Base-by-base conservation (phyloP, 2,329 filamentous ascomycete genomes). In the Fusarium avenaceum region DNA sequence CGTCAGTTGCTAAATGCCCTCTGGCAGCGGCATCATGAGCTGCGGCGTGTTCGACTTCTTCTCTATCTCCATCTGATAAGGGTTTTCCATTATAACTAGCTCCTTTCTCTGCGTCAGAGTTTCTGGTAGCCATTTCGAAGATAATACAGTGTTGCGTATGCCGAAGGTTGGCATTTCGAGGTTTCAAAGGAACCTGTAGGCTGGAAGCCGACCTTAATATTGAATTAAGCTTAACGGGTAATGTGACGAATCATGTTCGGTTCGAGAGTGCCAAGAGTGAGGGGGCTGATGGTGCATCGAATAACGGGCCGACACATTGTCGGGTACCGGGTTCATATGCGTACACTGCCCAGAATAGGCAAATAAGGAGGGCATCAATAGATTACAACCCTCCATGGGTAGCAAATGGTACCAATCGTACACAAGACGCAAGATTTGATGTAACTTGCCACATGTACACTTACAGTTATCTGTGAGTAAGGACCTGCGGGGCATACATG, bases 181-280 rank as follows among this genome's bases (percentile, higher is more conserved):
- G 32, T n/a, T 13, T n/a, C 13, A 33, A 1, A 14, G 38, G 28
- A n/a, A 24, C 0, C n/a, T 15, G 38, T 14, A 13, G 9, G 24
- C 40, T 11, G 13, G 13, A 17, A 4, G 20, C 20, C 20, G 0
- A 32, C 30, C 49, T 57, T 63, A 49, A 63, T 35, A 40, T 32
- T 15, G 19, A 22, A 15, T 4, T 17, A 30, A 30, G 19, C 39
- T 26, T 35, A 15, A n/a, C n/a, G n/a, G 14, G 2, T 19, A 1
- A 20, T 15, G n/a, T 14, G 14, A 24, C 60, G 43, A 33, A 57
- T 38, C 43, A 20, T 4, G 30, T 7, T 4, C 13, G 14, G 28
- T 24, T 42, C 57, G 38, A 40, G n/a, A 32, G 17, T 63, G 60
- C 60, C 60, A 57, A 63, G 60, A 63, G 26, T 48, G 58, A 49